Evolutionary conservation across 352 stramenopile genomes (phyloP), one percentile per base, ranked within the genome.

Genomic region (Globisporangium solare): DNA sequence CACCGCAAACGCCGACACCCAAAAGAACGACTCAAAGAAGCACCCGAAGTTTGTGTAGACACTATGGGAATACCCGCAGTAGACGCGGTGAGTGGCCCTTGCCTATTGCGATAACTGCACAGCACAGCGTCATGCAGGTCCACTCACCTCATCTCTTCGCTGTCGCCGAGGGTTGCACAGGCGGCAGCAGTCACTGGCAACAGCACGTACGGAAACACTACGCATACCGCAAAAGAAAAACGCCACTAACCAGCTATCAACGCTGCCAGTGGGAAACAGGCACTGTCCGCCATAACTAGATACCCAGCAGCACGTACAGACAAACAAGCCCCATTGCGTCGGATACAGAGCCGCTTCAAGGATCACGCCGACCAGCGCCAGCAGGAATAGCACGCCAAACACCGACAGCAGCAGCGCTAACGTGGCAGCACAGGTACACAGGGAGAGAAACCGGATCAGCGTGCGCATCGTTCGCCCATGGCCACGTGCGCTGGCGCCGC

Each of bases 11-110:
- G 76, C 68, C 41, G 67, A 74, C 8, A 86, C 67, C 79, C 79
- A 89, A 50, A 89, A 83, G 50, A 87, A 79, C 22, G 76, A 72
- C 43, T 89, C 79, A 51, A 89, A 86, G 58, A 89, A 87, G 54
- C 76, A 89, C 2, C 79, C 79, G 54, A 89, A 87, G 60, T 78
- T 83, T 24, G 61, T 81, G 70, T 71, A 89, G 6, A 71, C 54
- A 51, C 68, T 78, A 45, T 14, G 6, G n/a, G 10, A 32, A n/a
- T 8, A 35, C 27, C 4, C 27, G n/a, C n/a, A n/a, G n/a, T n/a
- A n/a, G n/a, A n/a, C n/a, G n/a, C n/a, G n/a, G n/a, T n/a, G n/a
- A n/a, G n/a, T n/a, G n/a, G n/a, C n/a, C n/a, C n/a, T n/a, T 20
- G 32, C 20, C 17, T 8, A 0, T 14, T 12, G n/a, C 11, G 2